Evolutionary conservation across 2,329 filamentous ascomycete genomes (phyloP), one percentile per base, ranked within the genome.

Genomic region (Diaporthe ilicicola): DNA sequence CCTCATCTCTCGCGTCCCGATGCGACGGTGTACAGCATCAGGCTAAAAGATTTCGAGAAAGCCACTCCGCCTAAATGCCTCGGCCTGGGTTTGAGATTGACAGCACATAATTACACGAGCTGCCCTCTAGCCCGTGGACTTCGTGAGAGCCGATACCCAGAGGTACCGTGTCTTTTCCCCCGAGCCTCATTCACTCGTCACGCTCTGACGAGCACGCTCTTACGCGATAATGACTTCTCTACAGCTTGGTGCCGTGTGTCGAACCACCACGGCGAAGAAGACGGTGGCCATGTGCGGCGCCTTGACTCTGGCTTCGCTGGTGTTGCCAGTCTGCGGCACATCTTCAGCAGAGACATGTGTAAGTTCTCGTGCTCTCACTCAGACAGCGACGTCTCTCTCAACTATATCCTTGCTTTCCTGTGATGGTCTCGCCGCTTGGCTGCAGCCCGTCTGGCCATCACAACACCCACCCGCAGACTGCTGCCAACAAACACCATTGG

Each of bases 1-100:
- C 24, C 19, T 29, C n/a, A 37, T 29, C 24, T 8, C 0, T 34
- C 0, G 12, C 15, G 34, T 8, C 34, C n/a, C 29, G 44, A 15
- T 50, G 8, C 19, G 29, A 24, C 44, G 22, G 29, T 7, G 27
- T 50, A 24, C 42, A 8, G 44, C 2, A 37, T 3, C 44, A 50
- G 27, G 13, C 59, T 62, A 62, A 62, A 62, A 42, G 59, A 48
- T 48, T 48, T 62, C 13, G n/a, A 62, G 59, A 29, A 27, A 62
- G 34, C 4, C 42, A 29, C 59, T 48, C 59, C 59, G 59, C n/a
- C 13, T 24, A 44, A 44, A 8, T 64, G 3, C 44, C 34, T 50
- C 44, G 13, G 22, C 59, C 19, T 29, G n/a, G 13, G 59, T 64
- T 64, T 50, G 59, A 37, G n/a, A 15, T 50, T 64, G 29, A 64